phyloP scores from a whole-genome alignment of 345 rosid species.

The Hibiscus mutabilis region DNA sequence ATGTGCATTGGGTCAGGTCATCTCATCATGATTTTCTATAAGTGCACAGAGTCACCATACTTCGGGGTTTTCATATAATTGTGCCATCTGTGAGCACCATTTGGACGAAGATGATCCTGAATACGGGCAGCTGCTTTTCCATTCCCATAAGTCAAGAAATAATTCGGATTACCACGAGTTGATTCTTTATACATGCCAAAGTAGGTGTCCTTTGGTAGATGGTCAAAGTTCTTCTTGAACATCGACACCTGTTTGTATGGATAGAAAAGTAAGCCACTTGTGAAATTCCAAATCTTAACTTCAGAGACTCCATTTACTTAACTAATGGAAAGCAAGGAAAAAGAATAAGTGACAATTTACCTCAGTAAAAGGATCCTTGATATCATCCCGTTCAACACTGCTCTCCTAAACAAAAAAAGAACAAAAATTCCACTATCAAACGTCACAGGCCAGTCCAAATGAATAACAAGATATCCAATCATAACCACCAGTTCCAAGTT shows the following conservation, averaged over 20 bases:
- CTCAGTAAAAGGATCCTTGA: conserved; percentile 94
- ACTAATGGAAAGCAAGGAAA: conserved; percentile 8
- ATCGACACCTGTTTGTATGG: conserved; percentile 62
- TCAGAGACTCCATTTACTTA: not conserved
- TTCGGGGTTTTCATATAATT: conserved; percentile 89
- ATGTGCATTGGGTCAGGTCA: not conserved
- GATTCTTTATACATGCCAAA: conserved; percentile 95
- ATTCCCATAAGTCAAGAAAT: conserved; percentile 90
- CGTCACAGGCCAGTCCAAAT: conserved; percentile 3
- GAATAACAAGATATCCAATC: not conserved
- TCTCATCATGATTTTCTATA: not conserved
- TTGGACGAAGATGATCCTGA: conserved; percentile 93
- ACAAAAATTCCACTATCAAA: not conserved
- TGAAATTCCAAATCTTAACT: conserved; percentile 5
- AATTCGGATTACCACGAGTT: conserved; percentile 88
- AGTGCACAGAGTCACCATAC: conserved; percentile 29
- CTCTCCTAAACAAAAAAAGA: conserved; percentile 55
- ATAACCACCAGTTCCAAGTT: not conserved
- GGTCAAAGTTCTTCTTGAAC: conserved; percentile 92
- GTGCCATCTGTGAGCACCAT: conserved; percentile 99
- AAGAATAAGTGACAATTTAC: conserved; percentile 26
- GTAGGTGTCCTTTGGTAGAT: conserved; percentile 89
- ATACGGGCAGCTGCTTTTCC: conserved; percentile 90
- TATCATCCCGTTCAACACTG: conserved; percentile 79
- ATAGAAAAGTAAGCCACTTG: not conserved